phyloP scores from a whole-genome alignment of 306 rosid genomes.

The Potentilla sterilis region DNA sequence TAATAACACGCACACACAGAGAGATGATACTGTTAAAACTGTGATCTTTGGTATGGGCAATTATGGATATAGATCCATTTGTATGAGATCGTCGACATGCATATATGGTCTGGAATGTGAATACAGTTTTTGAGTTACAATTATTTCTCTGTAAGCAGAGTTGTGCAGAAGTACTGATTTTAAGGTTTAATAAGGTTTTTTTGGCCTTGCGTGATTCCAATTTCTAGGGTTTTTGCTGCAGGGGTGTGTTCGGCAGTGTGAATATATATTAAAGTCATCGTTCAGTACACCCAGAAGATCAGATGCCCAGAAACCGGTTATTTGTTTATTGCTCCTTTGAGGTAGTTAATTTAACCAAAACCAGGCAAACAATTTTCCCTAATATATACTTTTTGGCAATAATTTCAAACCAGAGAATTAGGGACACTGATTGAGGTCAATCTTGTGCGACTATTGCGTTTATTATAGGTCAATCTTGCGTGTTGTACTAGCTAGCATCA shows the following conservation, averaged over 20 bases:
- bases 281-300: not conserved
- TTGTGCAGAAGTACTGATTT: not conserved
- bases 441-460: not conserved
- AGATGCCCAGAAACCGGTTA: not conserved
- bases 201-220: not conserved
- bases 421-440: not conserved
- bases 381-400: not conserved
- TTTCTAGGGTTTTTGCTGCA: constrained; percentile 7
- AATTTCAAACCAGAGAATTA: not conserved
- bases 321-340: not conserved
- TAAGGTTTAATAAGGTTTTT: constrained; percentile 9
- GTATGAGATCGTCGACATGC: not conserved
- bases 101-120: constrained; percentile 11
- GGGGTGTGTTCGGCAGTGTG: not conserved
- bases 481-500: too few species aligned
- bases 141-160: not conserved
- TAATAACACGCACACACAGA: not conserved
- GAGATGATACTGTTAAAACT: not conserved
- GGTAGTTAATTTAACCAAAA: not conserved
- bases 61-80: not conserved
- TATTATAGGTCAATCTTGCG: not conserved
- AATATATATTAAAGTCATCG: not conserved
- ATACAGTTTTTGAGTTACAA: not conserved
- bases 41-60: constrained; percentile 6
- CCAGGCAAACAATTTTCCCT: not conserved